These are phyloP conservation scores for Alternaria brassicicola DNA, from an alignment of 2,329 filamentous ascomycete species.

Conservation along the genomic window DNA sequence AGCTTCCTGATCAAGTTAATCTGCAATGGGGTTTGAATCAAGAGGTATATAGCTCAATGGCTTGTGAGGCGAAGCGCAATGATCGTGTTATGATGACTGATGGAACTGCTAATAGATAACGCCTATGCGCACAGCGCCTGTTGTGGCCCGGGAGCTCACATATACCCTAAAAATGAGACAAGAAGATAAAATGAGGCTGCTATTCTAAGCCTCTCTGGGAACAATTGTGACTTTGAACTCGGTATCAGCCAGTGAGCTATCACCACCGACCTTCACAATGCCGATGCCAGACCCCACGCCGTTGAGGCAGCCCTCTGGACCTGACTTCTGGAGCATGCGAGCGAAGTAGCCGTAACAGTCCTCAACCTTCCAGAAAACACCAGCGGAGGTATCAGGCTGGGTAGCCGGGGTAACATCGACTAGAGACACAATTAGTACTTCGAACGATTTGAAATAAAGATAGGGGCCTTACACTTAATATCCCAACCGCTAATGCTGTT, in stretches of 20 bases:
- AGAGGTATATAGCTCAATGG: background rate
- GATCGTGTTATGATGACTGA: background rate
- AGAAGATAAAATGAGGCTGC: background rate
- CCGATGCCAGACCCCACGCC: conserved; percentile 28
- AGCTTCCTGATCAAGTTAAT: background rate
- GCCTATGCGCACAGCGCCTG: background rate
- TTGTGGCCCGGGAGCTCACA: background rate
- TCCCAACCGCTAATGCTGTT: conserved; percentile 27
- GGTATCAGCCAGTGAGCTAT: conserved; percentile 26
- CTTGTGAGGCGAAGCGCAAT: background rate
- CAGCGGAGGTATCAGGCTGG: conserved; percentile 18
- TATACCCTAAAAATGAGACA: background rate
- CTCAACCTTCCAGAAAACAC: conserved; percentile 28
- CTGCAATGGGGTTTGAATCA: background rate
- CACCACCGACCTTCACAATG: conserved; percentile 30
- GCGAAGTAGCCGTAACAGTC: conserved; percentile 43
- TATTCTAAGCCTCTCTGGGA: background rate
- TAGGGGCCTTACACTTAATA: conserved; percentile 25
- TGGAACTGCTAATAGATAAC: background rate
- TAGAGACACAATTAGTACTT: conserved; percentile 10
- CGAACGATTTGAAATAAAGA: background rate
- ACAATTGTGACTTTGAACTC: conserved; percentile 33
- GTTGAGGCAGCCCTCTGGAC: conserved; percentile 28
- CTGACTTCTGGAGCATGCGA: conserved; percentile 25
- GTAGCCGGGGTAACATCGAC: conserved; percentile 34